Evolutionary conservation across 768 basidiomycete genomes (phyloP), one percentile per base, ranked within the genome.

Genomic region (Polyporus arcularius): DNA sequence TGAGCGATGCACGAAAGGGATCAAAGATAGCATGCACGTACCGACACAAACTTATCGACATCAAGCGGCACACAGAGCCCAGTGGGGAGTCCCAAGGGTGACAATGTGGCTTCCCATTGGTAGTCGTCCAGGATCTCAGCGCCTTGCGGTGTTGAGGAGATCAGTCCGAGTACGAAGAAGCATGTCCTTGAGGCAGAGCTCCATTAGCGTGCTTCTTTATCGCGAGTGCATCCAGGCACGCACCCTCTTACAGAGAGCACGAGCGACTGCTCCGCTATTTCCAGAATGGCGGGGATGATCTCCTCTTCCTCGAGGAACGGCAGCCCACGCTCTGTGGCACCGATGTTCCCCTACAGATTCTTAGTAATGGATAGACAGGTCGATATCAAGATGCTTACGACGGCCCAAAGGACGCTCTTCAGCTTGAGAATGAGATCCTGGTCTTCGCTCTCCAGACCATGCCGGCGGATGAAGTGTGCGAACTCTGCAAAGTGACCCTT

Each of bases 401-500:
- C 90, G 4, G 94, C 94, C 97, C 97, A 99, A 0, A 98, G 78
- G 14, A 95, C 90, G 69, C 94, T 96, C 75, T 99, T 98, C 46
- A 99, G 74, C 73, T 92, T 95, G 68, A 89, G 77, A 50, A 98
- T 90, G 39, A 97, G 79, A 42, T 91, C 92, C 12, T 83, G 74
- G 71, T 98, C 96, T 58, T 88, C 85, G 50, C 83, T 85, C 73
- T 98, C 96, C 51, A 89, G 80, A 18, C 88, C 89, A 72, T 98
- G 94, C 60, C 87, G 84, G 26, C 92, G 83, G 54, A 98, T 92
- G 67, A 96, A 92, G 60, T 92, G 87, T 1, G 93, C 88, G 68
- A 98, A 98, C 63, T 96, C 93, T 5, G 82, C 71, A 68, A 98
- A 95, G 70, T 98, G 94, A 0, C 92, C 92, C 66, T 90, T 94